These are phyloP conservation scores for Oryza glumipatula DNA, from an alignment of 176 grass and related monocot species.

Conservation along the genomic window DNA sequence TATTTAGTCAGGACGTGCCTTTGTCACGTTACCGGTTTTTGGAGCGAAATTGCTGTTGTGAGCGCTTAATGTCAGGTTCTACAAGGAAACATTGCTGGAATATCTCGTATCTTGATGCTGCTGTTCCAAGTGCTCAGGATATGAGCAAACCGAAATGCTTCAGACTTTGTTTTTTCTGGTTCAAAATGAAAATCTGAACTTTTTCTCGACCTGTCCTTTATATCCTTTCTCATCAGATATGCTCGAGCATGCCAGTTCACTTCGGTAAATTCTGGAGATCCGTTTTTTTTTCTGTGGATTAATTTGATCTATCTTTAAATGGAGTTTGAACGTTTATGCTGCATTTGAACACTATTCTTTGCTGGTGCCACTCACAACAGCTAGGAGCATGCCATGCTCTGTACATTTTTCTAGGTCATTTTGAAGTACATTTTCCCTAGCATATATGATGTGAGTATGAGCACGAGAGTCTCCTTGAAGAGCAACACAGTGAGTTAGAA, in stretches of 20 bases:
- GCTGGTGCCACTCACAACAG: too few relatives aligned
- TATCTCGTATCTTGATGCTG: not conserved
- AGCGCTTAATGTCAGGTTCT: not conserved
- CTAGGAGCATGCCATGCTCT: too few relatives aligned
- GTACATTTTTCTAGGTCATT: too few relatives aligned
- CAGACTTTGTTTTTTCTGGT: not conserved
- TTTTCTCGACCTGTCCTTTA: not conserved
- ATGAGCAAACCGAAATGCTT: not conserved
- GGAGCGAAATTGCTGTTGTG: not conserved
- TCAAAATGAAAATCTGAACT: constrained; percentile 23
- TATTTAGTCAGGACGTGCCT: not conserved
- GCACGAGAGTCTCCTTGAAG: too few relatives aligned
- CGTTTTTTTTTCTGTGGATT: not conserved
- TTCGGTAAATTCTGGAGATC: not conserved
- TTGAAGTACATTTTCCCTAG: too few relatives aligned
- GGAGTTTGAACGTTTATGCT: not conserved
- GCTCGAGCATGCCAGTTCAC: not conserved
- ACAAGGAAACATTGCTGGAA: not conserved
- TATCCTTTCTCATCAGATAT: constrained; percentile 33
- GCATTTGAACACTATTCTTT: not conserved
- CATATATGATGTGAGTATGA: too few relatives aligned
- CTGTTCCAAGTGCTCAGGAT: constrained; percentile 3
- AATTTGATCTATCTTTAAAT: not conserved
- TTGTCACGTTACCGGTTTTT: not conserved
- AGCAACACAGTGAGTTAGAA: too few relatives aligned